These are phyloP conservation scores for Termitomyces sp. DNA, from an alignment of 768 basidiomycete species.

Conservation along the genomic window DNA sequence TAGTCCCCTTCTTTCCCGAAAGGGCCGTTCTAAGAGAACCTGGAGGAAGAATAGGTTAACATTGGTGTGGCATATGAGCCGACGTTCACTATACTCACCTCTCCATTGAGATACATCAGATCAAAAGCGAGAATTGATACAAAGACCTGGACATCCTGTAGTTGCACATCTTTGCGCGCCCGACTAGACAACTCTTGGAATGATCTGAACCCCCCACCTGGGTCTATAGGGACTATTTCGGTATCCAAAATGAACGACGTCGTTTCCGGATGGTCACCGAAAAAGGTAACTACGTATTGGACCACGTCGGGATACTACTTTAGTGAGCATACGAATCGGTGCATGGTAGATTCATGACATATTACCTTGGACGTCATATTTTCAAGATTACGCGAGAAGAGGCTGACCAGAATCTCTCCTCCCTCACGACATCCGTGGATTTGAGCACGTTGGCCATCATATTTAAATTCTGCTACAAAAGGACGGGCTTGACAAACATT, in stretches of 20 bases:
- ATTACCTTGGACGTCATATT: conserved; percentile 87
- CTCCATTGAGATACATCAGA: conserved; percentile 77
- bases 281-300: conserved; percentile 46
- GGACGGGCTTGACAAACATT: conserved; percentile 55
- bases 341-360: neutral
- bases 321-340: neutral
- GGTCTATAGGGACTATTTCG: conserved; percentile 84
- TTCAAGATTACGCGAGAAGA: conserved; percentile 88
- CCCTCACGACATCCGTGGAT: conserved; percentile 49
- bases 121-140: conserved; percentile 90
- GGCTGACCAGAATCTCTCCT: conserved; percentile 36
- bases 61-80: neutral
- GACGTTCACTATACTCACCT: conserved; percentile 40
- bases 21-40: conserved; percentile 63
- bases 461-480: conserved; percentile 87
- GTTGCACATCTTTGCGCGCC: conserved; percentile 74
- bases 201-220: conserved; percentile 55
- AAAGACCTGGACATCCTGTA: conserved; percentile 67
- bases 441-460: conserved; percentile 84
- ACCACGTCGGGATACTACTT: conserved; percentile 78
- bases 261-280: conserved; percentile 34
- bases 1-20: conserved; percentile 63
- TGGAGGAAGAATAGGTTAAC: conserved; percentile 21
- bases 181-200: conserved; percentile 88
- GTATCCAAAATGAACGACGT: conserved; percentile 75